These are phyloP conservation scores for Pyrenula aspistea DNA, from an alignment of 495 filamentous ascomycete species.

Conservation along the genomic window DNA sequence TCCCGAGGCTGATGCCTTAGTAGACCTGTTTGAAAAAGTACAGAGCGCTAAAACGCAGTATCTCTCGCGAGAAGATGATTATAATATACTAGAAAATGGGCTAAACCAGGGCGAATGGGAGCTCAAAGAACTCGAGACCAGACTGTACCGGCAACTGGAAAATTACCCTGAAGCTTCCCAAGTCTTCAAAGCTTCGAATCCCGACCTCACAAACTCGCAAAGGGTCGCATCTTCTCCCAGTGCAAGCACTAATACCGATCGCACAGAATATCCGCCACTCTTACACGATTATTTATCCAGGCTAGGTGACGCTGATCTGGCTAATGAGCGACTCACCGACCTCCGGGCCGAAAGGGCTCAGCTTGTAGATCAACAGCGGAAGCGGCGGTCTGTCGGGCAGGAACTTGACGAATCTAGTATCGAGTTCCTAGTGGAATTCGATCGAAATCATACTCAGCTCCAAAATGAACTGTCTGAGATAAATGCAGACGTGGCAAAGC, in stretches of 20 bases:
- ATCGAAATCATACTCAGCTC: slow-evolving; percentile 7
- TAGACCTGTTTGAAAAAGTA: slow-evolving; percentile 8
- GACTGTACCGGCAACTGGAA: slow-evolving; percentile 3
- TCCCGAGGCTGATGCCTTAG: background rate
- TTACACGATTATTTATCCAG: slow-evolving; percentile 12
- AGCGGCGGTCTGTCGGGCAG: slow-evolving; percentile 5
- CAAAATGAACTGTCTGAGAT: slow-evolving; percentile 12
- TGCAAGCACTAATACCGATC: background rate
- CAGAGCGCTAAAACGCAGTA: slow-evolving; percentile 9
- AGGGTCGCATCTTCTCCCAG: background rate
- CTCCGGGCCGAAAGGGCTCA: slow-evolving; percentile 13
- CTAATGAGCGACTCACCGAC: slow-evolving; percentile 15
- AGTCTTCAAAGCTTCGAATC: background rate
- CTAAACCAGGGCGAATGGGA: slow-evolving; percentile 15
- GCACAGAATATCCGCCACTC: background rate
- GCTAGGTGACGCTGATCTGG: slow-evolving; percentile 16
- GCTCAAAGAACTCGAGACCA: slow-evolving; percentile 11
- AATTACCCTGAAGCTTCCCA: background rate
- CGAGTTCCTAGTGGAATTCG: slow-evolving; percentile 14
- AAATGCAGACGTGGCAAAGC: slow-evolving; percentile 9
- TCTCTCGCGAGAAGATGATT: slow-evolving; percentile 13
- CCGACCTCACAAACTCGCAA: background rate
- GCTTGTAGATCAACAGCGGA: slow-evolving; percentile 9
- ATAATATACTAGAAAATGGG: slow-evolving; percentile 15
- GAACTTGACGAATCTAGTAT: slow-evolving; percentile 13